Percentiles rank a stretch among this genome's conserved stretches.
phyloP scores from a whole-genome alignment of 805 yeast species.

The Saccharomycopsis javanensis region DNA sequence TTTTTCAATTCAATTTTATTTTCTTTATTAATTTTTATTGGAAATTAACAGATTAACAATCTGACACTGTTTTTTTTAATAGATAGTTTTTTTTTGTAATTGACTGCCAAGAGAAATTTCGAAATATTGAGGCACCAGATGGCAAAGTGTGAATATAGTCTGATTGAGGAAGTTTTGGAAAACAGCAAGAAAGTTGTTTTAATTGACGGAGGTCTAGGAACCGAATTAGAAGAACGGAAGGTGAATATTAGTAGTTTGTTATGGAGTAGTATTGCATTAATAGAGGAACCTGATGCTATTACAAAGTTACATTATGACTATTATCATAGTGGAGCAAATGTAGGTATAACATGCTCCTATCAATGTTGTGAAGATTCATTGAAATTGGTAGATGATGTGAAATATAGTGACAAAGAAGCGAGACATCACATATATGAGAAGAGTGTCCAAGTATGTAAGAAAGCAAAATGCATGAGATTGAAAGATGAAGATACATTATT shows the following conservation, averaged over 20 bases:
- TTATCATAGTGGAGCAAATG: conserved; percentile 43
- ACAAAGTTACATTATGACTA: conserved; percentile 42
- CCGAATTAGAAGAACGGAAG: conserved; percentile 45
- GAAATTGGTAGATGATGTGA: conserved; percentile 21
- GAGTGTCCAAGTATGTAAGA: conserved; percentile 23
- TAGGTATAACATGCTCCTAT: conserved; percentile 49
- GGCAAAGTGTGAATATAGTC: not conserved
- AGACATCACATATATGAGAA: conserved; percentile 18
- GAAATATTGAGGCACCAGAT: not conserved
- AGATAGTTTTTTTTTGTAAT: not conserved
- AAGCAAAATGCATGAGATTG: conserved; percentile 18
- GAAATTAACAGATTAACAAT: no score
- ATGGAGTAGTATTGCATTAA: conserved; percentile 53
- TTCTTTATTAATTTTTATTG: no score
- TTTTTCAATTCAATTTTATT: no score
- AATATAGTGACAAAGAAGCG: not conserved
- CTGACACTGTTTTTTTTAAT: no score
- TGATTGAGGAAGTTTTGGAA: not conserved
- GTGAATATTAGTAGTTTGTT: conserved; percentile 37
- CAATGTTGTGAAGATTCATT: conserved; percentile 44
- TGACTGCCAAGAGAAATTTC: not conserved
- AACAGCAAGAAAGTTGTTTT: conserved; percentile 5
- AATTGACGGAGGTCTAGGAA: conserved; percentile 59
- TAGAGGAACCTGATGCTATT: conserved; percentile 35
- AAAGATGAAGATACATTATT: not conserved